Conservation (phyloP, 371 early-diverging fungal species). For the Saksenaea vasiformis region DNA sequence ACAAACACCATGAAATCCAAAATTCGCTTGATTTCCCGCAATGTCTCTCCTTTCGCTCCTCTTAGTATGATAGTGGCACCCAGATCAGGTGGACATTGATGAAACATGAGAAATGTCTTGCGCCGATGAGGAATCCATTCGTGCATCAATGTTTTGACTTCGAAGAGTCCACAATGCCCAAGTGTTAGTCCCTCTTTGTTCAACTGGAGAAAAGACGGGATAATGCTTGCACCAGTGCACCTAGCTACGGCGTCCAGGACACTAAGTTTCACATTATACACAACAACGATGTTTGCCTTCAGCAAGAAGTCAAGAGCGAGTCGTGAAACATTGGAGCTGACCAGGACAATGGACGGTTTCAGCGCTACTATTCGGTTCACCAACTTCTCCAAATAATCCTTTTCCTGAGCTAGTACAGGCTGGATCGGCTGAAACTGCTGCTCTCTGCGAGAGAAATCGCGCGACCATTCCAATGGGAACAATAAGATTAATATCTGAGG, state of each 20-base stretch:
- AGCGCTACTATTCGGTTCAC: slow-evolving; percentile 74
- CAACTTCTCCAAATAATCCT: slow-evolving; percentile 75
- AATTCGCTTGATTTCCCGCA: slow-evolving; percentile 75
- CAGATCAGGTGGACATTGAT: slow-evolving; percentile 75
- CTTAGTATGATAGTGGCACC: slow-evolving; percentile 89
- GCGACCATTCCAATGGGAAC: slow-evolving; percentile 85
- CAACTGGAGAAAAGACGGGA: slow-evolving; percentile 79
- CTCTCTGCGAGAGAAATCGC: slow-evolving; percentile 69
- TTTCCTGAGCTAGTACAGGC: slow-evolving; percentile 78
- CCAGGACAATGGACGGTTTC: slow-evolving; percentile 79
- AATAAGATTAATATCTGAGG: slow-evolving; percentile 85
- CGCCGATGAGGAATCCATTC: slow-evolving; percentile 72
- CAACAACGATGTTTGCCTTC: slow-evolving; percentile 75
- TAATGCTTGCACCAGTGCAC: slow-evolving; percentile 81
- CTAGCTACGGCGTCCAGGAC: slow-evolving; percentile 82
- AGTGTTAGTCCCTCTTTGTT: slow-evolving; percentile 61
- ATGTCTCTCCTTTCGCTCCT: slow-evolving; percentile 65
- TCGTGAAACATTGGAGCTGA: slow-evolving; percentile 77
- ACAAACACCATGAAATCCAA: slow-evolving; percentile 79
- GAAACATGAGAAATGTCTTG: slow-evolving; percentile 86
- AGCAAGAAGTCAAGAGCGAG: slow-evolving; percentile 82
- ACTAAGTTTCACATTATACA: slow-evolving; percentile 79
- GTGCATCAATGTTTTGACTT: slow-evolving; percentile 77
- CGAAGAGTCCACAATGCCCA: slow-evolving; percentile 79
- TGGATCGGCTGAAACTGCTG: slow-evolving; percentile 75